A percentile compares a stretch with the other conserved stretches of the same genome.
phyloP scores from a whole-genome alignment of 805 yeast species.

The Lipomyces sp. region DNA sequence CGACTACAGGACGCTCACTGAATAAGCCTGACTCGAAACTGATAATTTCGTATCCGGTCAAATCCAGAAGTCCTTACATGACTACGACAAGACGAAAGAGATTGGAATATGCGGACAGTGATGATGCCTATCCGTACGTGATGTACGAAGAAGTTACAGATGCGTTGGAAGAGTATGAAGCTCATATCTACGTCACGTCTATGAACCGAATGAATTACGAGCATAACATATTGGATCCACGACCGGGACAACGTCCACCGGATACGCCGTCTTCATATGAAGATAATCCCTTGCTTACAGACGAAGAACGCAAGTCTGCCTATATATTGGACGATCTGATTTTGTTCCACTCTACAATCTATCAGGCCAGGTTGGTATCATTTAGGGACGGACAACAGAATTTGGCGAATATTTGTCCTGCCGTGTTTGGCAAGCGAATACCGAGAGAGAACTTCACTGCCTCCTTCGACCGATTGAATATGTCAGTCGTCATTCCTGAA shows the following conservation, averaged over 20 bases:
- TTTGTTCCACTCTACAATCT: conserved; percentile 25
- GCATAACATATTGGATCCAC: background rate
- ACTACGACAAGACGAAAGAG: background rate
- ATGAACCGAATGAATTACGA: conserved; percentile 6
- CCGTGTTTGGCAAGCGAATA: conserved; percentile 30
- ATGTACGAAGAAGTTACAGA: conserved; percentile 14
- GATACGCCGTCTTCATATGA: conserved; percentile 18
- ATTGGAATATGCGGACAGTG: background rate
- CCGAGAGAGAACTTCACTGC: conserved; percentile 28
- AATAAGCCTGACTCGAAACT: conserved; percentile 5
- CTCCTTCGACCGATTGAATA: conserved; percentile 22
- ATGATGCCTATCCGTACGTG: conserved; percentile 11
- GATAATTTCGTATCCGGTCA: conserved; percentile 25
- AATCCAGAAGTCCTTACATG: conserved; percentile 30
- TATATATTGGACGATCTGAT: conserved; percentile 17
- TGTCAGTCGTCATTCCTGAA: conserved; percentile 24
- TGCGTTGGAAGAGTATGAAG: conserved; percentile 19
- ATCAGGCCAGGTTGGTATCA: conserved; percentile 27
- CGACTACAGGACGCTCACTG: background rate
- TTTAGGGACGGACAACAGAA: conserved; percentile 19
- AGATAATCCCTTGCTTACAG: conserved; percentile 12
- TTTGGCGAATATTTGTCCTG: conserved; percentile 27
- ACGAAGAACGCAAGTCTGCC: conserved; percentile 3
- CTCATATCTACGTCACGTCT: conserved; percentile 8
- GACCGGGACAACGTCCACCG: background rate